Conservation (phyloP, 495 filamentous ascomycete genomes). For the Tuber borchii region DNA sequence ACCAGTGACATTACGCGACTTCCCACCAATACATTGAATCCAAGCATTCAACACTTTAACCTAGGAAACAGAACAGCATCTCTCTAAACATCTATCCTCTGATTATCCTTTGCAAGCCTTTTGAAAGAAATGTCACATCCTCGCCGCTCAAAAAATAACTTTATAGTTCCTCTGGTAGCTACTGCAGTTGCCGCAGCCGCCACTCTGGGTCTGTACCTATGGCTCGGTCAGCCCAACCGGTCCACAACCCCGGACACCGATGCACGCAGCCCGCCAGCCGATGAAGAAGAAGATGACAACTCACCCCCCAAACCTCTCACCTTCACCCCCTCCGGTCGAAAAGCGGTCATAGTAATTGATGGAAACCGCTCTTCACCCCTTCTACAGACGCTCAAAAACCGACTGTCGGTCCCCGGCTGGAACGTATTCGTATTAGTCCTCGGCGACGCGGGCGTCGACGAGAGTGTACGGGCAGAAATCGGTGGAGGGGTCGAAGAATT, state of each 20-base stretch:
- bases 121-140: conserved; percentile 20
- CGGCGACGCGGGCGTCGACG: not conserved
- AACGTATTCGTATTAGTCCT: conserved; percentile 1
- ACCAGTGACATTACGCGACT: not conserved
- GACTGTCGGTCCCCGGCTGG: not conserved
- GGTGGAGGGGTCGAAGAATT: not conserved
- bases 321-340: not conserved
- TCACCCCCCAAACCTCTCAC: not conserved
- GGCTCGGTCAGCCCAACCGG: conserved; percentile 3
- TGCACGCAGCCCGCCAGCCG: not conserved
- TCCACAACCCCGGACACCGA: not conserved
- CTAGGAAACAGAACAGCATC: not conserved
- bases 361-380: not conserved
- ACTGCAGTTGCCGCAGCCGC: conserved; percentile 32
- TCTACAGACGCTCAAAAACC: not conserved
- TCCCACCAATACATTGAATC: not conserved
- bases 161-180: conserved; percentile 34
- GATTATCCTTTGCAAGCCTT: not conserved
- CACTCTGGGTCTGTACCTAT: conserved; percentile 28
- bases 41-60: not conserved
- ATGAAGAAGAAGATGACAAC: not conserved
- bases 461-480: not conserved
- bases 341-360: not conserved
- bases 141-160: conserved; percentile 24
- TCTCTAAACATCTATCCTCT: not conserved